Evolutionary conservation across 352 stramenopile species (phyloP).

Genomic region (Halophytophthora polymorphica): DNA sequence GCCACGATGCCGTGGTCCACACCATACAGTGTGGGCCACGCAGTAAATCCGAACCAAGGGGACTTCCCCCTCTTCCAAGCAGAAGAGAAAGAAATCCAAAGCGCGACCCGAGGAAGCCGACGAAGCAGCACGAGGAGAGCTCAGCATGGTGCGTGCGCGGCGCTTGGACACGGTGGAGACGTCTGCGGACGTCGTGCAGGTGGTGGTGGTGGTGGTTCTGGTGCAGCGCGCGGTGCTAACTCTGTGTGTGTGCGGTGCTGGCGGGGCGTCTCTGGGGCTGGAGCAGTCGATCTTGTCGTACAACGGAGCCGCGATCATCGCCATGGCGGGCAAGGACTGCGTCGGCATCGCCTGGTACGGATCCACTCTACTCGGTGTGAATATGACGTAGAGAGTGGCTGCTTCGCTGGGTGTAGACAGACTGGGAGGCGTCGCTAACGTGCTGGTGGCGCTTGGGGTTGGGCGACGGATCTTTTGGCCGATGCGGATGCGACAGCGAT

Average conservation of each 20-base stretch:
- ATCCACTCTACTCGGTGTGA: not conserved
- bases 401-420: not conserved
- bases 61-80: conserved; percentile 1
- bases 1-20: too few relatives aligned
- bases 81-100: conserved; percentile 25
- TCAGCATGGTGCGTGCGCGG: conserved; percentile 29
- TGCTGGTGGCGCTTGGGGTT: not conserved
- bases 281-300: conserved; percentile 91
- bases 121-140: not conserved
- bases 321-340: conserved; percentile 99
- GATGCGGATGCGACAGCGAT: conserved; percentile 67
- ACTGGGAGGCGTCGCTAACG: not conserved
- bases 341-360: conserved; percentile 95
- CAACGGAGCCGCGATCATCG: conserved; percentile 98
- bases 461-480: not conserved
- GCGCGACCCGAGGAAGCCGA: conserved; percentile 1
- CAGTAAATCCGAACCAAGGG: not conserved
- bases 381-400: not conserved
- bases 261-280: not conserved
- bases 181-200: too few relatives aligned
- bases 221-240: not conserved
- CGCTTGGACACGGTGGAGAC: too few relatives aligned
- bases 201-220: not conserved
- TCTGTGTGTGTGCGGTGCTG: not conserved
- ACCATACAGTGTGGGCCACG: too few relatives aligned